These are phyloP conservation scores for Phytophthora citrophthora DNA, from an alignment of 352 stramenopile genomes.

Conservation along the genomic window DNA sequence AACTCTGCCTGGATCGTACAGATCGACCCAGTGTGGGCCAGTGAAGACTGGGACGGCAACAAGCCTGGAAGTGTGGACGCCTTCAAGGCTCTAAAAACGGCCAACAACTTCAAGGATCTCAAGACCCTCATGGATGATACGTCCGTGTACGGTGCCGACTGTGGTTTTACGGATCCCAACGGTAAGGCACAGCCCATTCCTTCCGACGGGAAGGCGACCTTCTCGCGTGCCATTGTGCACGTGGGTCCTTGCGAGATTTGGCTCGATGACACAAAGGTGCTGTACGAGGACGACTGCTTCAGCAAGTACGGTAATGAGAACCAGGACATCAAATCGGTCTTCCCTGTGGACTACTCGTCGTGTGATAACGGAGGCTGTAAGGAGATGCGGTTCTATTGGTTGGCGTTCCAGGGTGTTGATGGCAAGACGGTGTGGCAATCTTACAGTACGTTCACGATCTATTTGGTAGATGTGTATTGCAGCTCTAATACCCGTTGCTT, in stretches of 20 bases:
- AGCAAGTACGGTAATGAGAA: constrained; percentile 37
- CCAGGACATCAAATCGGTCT: constrained; percentile 42
- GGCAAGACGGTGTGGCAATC: constrained; percentile 44
- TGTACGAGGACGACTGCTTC: constrained; percentile 38
- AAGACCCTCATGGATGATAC: constrained; percentile 41
- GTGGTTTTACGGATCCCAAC: constrained; percentile 39
- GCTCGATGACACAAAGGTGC: constrained; percentile 30
- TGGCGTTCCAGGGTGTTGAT: constrained; percentile 42
- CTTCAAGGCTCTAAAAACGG: constrained; percentile 23
- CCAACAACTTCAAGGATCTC: constrained; percentile 39
- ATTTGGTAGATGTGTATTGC: background rate
- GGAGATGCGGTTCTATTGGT: constrained; percentile 47
- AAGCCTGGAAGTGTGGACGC: constrained; percentile 30
- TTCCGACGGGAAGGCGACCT: constrained; percentile 37
- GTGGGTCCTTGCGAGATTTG: constrained; percentile 25
- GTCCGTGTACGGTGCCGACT: constrained; percentile 37
- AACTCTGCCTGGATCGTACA: constrained; percentile 39
- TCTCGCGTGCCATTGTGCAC: constrained; percentile 37
- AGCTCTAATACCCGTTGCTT: constrained; percentile 1
- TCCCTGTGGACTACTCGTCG: constrained; percentile 45
- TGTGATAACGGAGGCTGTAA: constrained; percentile 35
- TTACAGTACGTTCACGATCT: constrained; percentile 38
- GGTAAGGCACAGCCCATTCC: constrained; percentile 37
- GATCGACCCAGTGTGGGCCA: constrained; percentile 33
- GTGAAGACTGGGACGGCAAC: constrained; percentile 38